Base-by-base conservation (phyloP, 352 stramenopile genomes). In the Phytophthora meadii region DNA sequence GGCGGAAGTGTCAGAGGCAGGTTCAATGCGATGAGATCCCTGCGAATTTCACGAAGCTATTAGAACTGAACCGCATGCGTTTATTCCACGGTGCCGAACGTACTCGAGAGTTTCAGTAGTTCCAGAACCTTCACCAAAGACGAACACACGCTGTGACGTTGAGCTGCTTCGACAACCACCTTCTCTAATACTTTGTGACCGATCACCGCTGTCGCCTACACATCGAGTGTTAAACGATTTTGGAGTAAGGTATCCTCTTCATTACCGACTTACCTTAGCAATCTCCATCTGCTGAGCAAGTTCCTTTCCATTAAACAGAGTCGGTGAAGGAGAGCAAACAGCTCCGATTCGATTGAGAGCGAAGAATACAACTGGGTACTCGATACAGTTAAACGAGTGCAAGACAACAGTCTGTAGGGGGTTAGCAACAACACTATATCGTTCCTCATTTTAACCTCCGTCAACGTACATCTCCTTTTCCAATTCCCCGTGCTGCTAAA, bases 1-100 rank as follows among this genome's bases (percentile, higher is more conserved):
- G 62, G 68, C 10, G 68, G 62, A 4, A 76, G 27, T 2, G 68
- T 63, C 54, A 76, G 59, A 15, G 63, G 68, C 37, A 73, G 39
- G 10, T 68, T 50, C 22, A 51, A 52, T 6, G 52, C 50, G 1
- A 80, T 62, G 7, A 84, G 19, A 30, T 49, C 48, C 46, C 37
- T 42, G 22, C 14, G n/a, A n/a, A 7, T 22, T 19, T n/a, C 37
- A 42, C 37, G 8, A 36, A 42, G 22, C 7, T 15, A 5, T 46
- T 46, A 46, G 40, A 46, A 25, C 6, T 15, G n/a, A 42, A 8
- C 15, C 8, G 30, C 9, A 14, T 36, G 6, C 17, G 4, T 25
- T 8, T 46, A 25, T 17, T 17, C n/a, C 14, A 22, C 12, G 15
- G 36, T 41, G 14, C 15, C 8, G 14, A 42, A 32, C 49, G 2